phyloP scores from a whole-genome alignment of 768 basidiomycete genomes.

The Kwoniella mangroviensis region DNA sequence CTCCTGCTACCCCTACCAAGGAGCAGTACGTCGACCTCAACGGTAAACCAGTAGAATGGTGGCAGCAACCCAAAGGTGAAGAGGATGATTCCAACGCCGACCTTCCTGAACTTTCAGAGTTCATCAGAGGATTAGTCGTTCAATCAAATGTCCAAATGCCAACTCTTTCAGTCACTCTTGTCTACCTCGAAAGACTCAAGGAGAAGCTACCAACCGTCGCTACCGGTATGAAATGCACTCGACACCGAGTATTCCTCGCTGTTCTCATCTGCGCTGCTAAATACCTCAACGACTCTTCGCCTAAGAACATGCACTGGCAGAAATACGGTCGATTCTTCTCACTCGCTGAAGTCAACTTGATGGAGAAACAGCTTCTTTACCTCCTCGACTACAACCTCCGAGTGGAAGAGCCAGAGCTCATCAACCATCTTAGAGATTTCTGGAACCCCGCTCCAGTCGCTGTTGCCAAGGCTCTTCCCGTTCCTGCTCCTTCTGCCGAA shows the following conservation, averaged over 20 bases:
- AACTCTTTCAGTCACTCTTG: constrained; percentile 84
- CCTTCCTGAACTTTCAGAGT: constrained; percentile 75
- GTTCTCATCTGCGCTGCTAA: constrained; percentile 94
- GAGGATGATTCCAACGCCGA: constrained; percentile 43
- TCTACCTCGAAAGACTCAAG: constrained; percentile 87
- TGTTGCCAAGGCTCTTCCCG: constrained; percentile 6
- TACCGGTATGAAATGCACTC: constrained; percentile 86
- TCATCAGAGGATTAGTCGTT: constrained; percentile 79
- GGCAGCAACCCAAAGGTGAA: constrained; percentile 43
- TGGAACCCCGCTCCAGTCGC: constrained; percentile 41
- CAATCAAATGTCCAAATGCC: constrained; percentile 86
- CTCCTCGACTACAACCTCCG: constrained; percentile 88
- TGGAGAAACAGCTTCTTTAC: constrained; percentile 94
- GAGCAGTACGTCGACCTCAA: constrained; percentile 31
- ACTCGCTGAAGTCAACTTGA: constrained; percentile 72
- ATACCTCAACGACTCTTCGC: constrained; percentile 87
- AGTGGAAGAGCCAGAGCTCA: constrained; percentile 80
- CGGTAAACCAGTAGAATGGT: constrained; percentile 56
- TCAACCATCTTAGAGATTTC: constrained; percentile 66
- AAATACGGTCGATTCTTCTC: constrained; percentile 75
- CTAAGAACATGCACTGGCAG: constrained; percentile 92
- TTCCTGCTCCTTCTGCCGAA: background rate
- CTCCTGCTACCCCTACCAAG: constrained; percentile 70
- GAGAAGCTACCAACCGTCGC: constrained; percentile 78
- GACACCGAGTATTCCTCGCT: constrained; percentile 94